Base-by-base conservation (phyloP, 2,329 filamentous ascomycete species). In the Penicillium sp. region DNA sequence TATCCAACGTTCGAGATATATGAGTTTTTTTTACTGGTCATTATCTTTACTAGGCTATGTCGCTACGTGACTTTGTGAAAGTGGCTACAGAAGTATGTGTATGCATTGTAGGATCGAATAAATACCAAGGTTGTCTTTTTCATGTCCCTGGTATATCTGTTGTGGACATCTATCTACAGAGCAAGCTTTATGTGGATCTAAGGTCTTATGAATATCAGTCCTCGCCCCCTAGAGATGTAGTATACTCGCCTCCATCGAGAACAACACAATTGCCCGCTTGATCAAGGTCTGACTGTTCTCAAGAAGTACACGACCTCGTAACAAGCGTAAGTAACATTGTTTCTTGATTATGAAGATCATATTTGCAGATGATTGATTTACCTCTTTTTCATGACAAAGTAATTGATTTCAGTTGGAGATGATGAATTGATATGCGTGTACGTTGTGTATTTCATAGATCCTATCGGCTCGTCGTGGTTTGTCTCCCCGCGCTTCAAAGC, bases 1-100 rank as follows among this genome's bases (percentile, higher is more conserved):
- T 67, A 66, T 65, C 64, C 65, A 64, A 57, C 54, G 39, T 56
- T 58, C 53, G 60, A 50, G 55, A 59, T 58, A 65, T 62, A 61
- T 64, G 43, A 62, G 49, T 53, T 53, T 45, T n/a, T n/a, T 46
- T 35, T 45, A 35, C 29, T 29, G 14, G 14, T 6, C 3, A 26
- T 22, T 42, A 22, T 14, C 19, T 13, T 42, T 13, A 14, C 19
- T 21, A 42, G n/a, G n/a, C 19, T 42, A 21, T 42, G 19, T 42
- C 19, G 19, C 39, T 42, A 14, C 4, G 10, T 42, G 39, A 22
- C 19, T 22, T 22, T 7, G 19, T 42, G 19, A 19, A 39, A 39
- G 8, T 8, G 16, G 16, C 35, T 19, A 19, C 35, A 39, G 9
- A 39, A 39, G 35, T 33, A 33, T 33, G 35, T 4, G 8, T 39